Base-by-base conservation (phyloP, 2,329 filamentous ascomycete genomes). In the Colletotrichum lini region DNA sequence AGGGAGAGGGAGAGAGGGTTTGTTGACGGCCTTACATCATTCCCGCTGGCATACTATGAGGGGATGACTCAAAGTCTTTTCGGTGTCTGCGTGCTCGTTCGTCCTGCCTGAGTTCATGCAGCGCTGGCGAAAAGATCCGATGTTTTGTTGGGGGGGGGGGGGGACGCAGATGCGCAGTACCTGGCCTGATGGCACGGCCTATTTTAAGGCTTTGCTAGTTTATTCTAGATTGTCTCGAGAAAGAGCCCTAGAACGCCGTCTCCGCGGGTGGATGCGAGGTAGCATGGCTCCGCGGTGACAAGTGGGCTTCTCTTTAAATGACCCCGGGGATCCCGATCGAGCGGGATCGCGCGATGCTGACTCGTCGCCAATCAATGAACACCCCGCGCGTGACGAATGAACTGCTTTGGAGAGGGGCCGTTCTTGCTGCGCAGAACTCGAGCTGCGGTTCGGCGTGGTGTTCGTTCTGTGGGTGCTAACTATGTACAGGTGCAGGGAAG, bases 21-120 rank as follows among this genome's bases (percentile, higher is more conserved):
- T 67, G 56, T 38, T 52, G 56, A 35, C 42, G 47, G 30, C 63
- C 56, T 45, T 66, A 42, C 56, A 44, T 54, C 49, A 26, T 60
- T 13, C 13, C 21, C 35, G 15, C 61, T 58, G 63, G 56, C 47
- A 62, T n/a, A n/a, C n/a, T n/a, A n/a, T n/a, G n/a, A 30, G 59
- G 15, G 40, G 30, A 44, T 21, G 44, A 21, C 16, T 21, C 30
- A 30, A 30, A 8, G 1, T 53, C 3, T 40, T 44, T 30, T 62
- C 35, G 47, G n/a, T 30, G 30, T 44, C 59, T 35, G 57, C 42
- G 23, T 30, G 30, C 30, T 30, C 30, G 30, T 30, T 30, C 30
- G 30, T 18, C 44, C 9, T 62, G 38, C 45, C 45, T 40, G 45
- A 16, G 45, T 61, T 40, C 16, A 61, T 38, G 45, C 44, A 5